Base-by-base conservation (phyloP, 1,284 basidiomycete genomes). In the Marasmius oreades region DNA sequence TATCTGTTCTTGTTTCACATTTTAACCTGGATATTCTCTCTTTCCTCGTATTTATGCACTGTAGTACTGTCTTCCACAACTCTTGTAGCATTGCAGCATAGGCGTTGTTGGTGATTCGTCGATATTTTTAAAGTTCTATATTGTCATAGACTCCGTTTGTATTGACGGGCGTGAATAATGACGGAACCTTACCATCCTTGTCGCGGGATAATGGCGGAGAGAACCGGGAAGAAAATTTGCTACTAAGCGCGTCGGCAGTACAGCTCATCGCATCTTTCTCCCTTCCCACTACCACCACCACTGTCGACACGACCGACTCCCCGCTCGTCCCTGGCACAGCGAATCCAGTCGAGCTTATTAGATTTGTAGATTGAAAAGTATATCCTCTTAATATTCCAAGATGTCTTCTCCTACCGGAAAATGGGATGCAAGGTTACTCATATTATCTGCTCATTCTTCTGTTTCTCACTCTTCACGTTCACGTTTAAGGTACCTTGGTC, bases 381-480 rank as follows among this genome's bases (percentile, higher is more conserved):
- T 55, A 57, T 33, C 63, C 64, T 63, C 62, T 55, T 59, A 18
- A 61, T 55, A 51, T 55, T 57, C 43, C 22, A 52, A 42, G 44
- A 63, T 58, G 61, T 59, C 61, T 59, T 53, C 56, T 45, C 56
- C 56, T 53, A 52, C 63, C 53, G 63, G 62, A 58, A 87, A 87
- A 74, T 89, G 86, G 86, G 85, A 89, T 66, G 80, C 85, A 66
- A 81, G 87, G 87, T 87, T 59, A 53, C 71, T 66, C 28, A 46
- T 61, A 51, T 56, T 23, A 55, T 39, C 50, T 6, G 1, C 20
- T 51, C 53, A 31, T 63, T 51, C 28, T 63, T 47, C 28, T 57
- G 44, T 34, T 60, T 37, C 51, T 52, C 52, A 47, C 55, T 52
- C 61, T 52, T 46, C 60, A 47, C 51, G 45, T 50, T 55, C 52